Evolutionary conservation across 2,329 filamentous ascomycete genomes (phyloP).

Genomic region (Phyllosticta citribraziliensis): DNA sequence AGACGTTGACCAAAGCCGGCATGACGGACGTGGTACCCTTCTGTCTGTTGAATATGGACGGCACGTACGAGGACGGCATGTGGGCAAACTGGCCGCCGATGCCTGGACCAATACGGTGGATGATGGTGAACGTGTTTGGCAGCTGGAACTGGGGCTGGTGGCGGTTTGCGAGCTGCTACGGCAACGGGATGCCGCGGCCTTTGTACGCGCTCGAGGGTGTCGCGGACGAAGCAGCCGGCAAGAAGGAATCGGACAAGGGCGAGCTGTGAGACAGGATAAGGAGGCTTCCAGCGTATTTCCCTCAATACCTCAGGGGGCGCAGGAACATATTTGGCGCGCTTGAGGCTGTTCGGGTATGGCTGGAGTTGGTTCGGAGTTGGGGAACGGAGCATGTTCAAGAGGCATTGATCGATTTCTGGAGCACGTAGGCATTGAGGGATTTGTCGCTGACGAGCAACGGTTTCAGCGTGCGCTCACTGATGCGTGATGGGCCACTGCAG

Average conservation of each 20-base stretch:
- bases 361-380: slow-evolving; percentile 9
- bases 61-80: slow-evolving; percentile 47
- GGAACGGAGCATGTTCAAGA: background rate
- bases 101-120: slow-evolving; percentile 50
- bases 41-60: slow-evolving; percentile 54
- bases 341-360: slow-evolving; percentile 1
- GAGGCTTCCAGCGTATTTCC: background rate
- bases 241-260: background rate
- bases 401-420: background rate
- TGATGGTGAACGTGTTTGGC: slow-evolving; percentile 48
- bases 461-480: background rate
- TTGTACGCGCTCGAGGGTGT: slow-evolving; percentile 37
- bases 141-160: slow-evolving; percentile 49
- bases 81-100: slow-evolving; percentile 58
- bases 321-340: background rate
- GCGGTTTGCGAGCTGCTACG: slow-evolving; percentile 56
- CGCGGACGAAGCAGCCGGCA: background rate
- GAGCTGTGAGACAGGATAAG: slow-evolving; percentile 1
- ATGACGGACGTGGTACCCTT: slow-evolving; percentile 53
- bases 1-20: slow-evolving; percentile 52
- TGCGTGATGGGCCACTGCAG: background rate
- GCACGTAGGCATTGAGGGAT: background rate
- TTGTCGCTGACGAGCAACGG: background rate
- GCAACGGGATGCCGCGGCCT: slow-evolving; percentile 42
- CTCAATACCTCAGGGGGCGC: background rate